Evolutionary conservation across 2,329 filamentous ascomycete species (phyloP), one percentile per base, ranked within the genome.

Genomic region (Colletotrichum simmondsii): DNA sequence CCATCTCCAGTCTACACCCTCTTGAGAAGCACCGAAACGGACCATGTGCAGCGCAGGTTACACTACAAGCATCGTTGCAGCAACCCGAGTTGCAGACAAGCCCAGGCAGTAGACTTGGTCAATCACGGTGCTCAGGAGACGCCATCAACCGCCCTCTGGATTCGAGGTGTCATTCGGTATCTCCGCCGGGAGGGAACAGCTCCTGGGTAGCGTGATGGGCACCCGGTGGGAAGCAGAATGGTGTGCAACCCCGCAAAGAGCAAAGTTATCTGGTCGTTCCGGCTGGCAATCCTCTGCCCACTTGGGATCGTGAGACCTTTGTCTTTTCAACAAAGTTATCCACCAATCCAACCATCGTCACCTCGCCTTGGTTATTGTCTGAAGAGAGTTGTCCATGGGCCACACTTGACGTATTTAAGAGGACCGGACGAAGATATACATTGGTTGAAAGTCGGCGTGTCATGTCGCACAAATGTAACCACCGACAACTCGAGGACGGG

Each of bases 161-260:
- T 52, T 42, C 37, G 24, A 53, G 54, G 70, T 74, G 28, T 19
- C 61, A 73, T 74, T 74, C 70, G 73, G 73, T 71, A 71, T 70
- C 56, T 61, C 57, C 70, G 66, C 65, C 57, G 65, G 61, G 61
- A 66, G 65, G 70, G 65, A 69, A 73, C 61, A 67, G 62, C 68
- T 66, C 52, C 37, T 73, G 69, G 64, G 60, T 65, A 74, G 72
- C 68, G 68, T 73, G 71, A 67, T 72, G 68, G 71, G 42, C 52
- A 58, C 32, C 32, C 10, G 11, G 32, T 35, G 32, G 26, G 35
- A 60, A 37, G 42, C 59, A 61, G 49, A 64, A 32, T 65, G 61
- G 68, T 66, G 63, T 71, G 68, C 56, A 68, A 58, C 68, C 64
- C 68, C 68, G 57, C 68, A 71, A 56, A 53, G 57, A 68, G 19